Evolutionary conservation across 306 rosid species (phyloP).

Genomic region (Dicorynia guianensis): DNA sequence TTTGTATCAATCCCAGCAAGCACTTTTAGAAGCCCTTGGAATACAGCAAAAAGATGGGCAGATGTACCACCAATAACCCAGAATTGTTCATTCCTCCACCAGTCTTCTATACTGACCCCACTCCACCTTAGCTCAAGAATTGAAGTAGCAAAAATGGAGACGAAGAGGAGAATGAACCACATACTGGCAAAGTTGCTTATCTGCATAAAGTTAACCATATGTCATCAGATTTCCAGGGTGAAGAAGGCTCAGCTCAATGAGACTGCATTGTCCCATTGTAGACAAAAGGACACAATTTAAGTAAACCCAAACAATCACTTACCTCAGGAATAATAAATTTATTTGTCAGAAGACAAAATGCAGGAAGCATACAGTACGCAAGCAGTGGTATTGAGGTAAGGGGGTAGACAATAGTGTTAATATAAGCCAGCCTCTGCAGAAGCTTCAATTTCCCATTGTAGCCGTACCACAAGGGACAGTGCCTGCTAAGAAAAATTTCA

Average conservation of each 20-base stretch:
- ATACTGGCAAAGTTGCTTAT: slow-evolving; percentile 97
- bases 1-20: slow-evolving; percentile 95
- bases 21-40: slow-evolving; percentile 95
- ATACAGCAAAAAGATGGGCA: slow-evolving; percentile 95
- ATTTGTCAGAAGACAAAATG: slow-evolving; percentile 92
- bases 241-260: background rate
- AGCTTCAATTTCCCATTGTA: slow-evolving; percentile 81
- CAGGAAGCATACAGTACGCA: slow-evolving; percentile 93
- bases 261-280: background rate
- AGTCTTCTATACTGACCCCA: slow-evolving; percentile 95
- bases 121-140: slow-evolving; percentile 99
- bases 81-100: slow-evolving; percentile 99
- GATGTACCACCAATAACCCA: slow-evolving; percentile 99
- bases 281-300: background rate
- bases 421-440: slow-evolving; percentile 90
- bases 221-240: slow-evolving; percentile 25
- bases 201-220: slow-evolving; percentile 54
- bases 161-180: slow-evolving; percentile 97
- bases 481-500: slow-evolving; percentile 97
- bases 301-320: slow-evolving; percentile 9
- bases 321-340: slow-evolving; percentile 99
- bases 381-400: slow-evolving; percentile 88
- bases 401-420: slow-evolving; percentile 96
- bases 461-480: slow-evolving; percentile 99
- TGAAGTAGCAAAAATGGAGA: slow-evolving; percentile 88